A percentile compares a stretch with the other conserved stretches of the same genome.
Conservation (phyloP, 2,329 filamentous ascomycete species). For the Dothideomycetidae sp. region DNA sequence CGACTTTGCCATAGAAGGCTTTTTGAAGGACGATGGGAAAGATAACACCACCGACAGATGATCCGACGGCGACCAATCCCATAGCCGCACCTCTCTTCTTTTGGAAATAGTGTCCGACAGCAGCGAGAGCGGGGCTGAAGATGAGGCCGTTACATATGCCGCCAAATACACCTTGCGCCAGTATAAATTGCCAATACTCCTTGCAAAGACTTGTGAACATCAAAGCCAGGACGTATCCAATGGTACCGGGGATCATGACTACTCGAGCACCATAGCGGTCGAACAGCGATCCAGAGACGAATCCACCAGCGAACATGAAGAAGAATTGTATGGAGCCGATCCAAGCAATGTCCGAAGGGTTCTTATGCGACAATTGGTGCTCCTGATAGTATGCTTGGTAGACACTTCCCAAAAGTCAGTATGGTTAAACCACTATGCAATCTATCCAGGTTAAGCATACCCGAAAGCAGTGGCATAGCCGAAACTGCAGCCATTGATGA, state of each 20-base stretch:
- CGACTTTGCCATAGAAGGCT: slow-evolving; percentile 29
- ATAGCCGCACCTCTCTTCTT: slow-evolving; percentile 40
- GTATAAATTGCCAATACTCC: slow-evolving; percentile 35
- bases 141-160: slow-evolving; percentile 43
- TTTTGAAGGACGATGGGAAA: slow-evolving; percentile 35
- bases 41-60: slow-evolving; percentile 33
- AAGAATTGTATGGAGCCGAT: slow-evolving; percentile 35
- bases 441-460: background rate
- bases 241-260: slow-evolving; percentile 26
- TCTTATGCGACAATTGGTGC: background rate
- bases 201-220: slow-evolving; percentile 36
- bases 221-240: slow-evolving; percentile 32
- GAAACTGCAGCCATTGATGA: slow-evolving; percentile 9
- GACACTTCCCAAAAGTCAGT: slow-evolving; percentile 8
- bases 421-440: too few relatives aligned
- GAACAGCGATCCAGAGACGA: slow-evolving; percentile 34
- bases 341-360: slow-evolving; percentile 29
- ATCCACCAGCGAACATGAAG: slow-evolving; percentile 33
- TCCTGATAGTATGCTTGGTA: slow-evolving; percentile 13
- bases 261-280: slow-evolving; percentile 29
- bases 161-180: slow-evolving; percentile 34
- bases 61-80: slow-evolving; percentile 42
- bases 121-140: slow-evolving; percentile 47
- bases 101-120: slow-evolving; percentile 50
- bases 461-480: slow-evolving; percentile 8